Percentiles rank a stretch among this genome's conserved stretches.
Evolutionary conservation across 495 filamentous ascomycete genomes (phyloP).

Genomic region (Penicillium steckii): DNA sequence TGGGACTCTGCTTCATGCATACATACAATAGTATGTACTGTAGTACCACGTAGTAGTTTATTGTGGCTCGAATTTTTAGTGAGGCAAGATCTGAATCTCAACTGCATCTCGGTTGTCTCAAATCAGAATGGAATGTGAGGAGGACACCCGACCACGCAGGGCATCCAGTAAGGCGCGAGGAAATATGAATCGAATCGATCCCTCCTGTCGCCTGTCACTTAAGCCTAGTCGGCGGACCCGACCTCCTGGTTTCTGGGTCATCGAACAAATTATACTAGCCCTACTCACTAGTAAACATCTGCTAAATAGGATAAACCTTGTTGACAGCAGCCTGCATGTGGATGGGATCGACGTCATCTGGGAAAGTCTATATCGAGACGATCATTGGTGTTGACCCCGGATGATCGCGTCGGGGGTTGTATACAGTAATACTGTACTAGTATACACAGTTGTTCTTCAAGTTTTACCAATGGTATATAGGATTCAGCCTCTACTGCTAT

Average conservation of each 20-base stretch:
- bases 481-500: too few species aligned
- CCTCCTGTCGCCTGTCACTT: conserved; percentile 12
- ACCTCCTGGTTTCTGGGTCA: conserved; percentile 15
- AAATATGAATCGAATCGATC: neutral
- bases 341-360: neutral
- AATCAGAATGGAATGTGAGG: conserved; percentile 17
- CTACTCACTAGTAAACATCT: neutral
- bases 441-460: too few species aligned
- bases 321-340: neutral
- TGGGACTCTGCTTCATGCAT: neutral
- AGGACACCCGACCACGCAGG: conserved; percentile 1
- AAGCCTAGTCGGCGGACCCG: conserved; percentile 9
- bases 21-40: neutral
- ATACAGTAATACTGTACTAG: neutral
- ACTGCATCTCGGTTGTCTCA: conserved; percentile 7
- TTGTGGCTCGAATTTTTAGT: neutral
- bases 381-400: neutral
- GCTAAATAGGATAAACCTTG: neutral
- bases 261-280: neutral
- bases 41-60: neutral
- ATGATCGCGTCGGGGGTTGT: neutral
- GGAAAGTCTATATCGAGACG: neutral
- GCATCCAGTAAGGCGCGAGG: conserved; percentile 10
- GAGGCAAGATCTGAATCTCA: conserved; percentile 9
- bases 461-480: too few species aligned